Evolutionary conservation across 768 basidiomycete genomes (phyloP).

Genomic region (Russula compacta): DNA sequence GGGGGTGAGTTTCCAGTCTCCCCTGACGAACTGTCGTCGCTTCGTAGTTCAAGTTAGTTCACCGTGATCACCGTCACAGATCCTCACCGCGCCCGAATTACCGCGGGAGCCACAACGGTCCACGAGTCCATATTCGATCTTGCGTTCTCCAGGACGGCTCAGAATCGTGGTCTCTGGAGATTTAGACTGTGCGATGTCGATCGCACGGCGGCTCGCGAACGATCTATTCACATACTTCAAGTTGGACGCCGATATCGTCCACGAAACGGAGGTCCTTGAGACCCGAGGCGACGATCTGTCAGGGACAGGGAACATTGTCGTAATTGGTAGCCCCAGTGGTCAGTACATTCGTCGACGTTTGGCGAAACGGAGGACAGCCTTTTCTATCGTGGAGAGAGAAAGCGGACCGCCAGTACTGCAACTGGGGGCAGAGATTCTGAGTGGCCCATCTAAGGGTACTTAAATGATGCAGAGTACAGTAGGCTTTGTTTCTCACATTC

Average conservation of each 20-base stretch:
- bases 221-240: slow-evolving; percentile 59
- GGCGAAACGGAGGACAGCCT: slow-evolving; percentile 16
- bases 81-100: neutral
- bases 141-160: slow-evolving; percentile 46
- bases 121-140: slow-evolving; percentile 45
- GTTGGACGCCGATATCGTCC: slow-evolving; percentile 55
- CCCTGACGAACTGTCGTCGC: neutral
- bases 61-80: neutral
- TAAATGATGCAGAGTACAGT: slow-evolving; percentile 10
- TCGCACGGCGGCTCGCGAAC: slow-evolving; percentile 61
- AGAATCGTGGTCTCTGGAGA: slow-evolving; percentile 42
- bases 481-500: neutral
- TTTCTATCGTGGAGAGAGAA: slow-evolving; percentile 12
- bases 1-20: neutral
- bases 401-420: slow-evolving; percentile 4
- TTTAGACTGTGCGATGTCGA: slow-evolving; percentile 32
- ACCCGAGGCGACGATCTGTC: slow-evolving; percentile 23
- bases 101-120: slow-evolving; percentile 7
- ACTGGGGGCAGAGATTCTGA: slow-evolving; percentile 5
- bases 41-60: neutral
- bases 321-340: slow-evolving; percentile 37
- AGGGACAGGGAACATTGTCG: slow-evolving; percentile 54
- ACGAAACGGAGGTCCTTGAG: slow-evolving; percentile 28
- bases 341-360: slow-evolving; percentile 21
- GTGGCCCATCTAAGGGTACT: slow-evolving; percentile 8